These are phyloP conservation scores for Chaetomium fimeti DNA, from an alignment of 495 filamentous ascomycete species.

Conservation along the genomic window DNA sequence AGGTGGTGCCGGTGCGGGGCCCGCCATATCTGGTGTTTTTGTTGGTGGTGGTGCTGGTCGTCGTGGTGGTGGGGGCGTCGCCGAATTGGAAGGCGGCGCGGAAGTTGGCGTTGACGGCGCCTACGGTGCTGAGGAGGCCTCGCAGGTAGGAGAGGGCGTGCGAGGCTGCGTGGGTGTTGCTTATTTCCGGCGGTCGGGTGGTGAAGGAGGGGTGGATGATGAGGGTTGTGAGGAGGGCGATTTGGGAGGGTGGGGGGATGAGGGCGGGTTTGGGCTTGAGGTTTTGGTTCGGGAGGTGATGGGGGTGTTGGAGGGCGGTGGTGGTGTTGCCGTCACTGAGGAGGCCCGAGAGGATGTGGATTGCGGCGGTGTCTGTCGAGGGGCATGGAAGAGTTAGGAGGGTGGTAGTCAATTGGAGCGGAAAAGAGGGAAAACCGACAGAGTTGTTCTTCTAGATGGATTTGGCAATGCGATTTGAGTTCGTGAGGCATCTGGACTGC, in stretches of 20 bases:
- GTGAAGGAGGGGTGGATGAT: conserved; percentile 70
- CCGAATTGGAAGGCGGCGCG: conserved; percentile 39
- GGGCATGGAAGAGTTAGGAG: conserved; percentile 7
- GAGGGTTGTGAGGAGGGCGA: conserved; percentile 66
- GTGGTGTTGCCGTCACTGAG: conserved; percentile 54
- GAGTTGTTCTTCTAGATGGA: conserved; percentile 74
- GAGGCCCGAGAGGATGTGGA: conserved; percentile 64
- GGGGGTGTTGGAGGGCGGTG: conserved; percentile 17
- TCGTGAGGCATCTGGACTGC: conserved; percentile 58
- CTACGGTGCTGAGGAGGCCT: conserved; percentile 40
- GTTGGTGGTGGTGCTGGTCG: conserved; percentile 4
- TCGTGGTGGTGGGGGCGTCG: conserved; percentile 25
- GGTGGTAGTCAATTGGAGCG: background rate
- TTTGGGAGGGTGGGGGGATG: conserved; percentile 55
- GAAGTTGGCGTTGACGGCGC: conserved; percentile 46
- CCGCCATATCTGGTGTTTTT: conserved; percentile 24
- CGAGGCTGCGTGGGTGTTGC: conserved; percentile 39
- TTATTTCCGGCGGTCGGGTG: conserved; percentile 37
- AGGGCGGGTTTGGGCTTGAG: conserved; percentile 42
- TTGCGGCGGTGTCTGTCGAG: conserved; percentile 61
- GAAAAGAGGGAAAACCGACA: conserved; percentile 46
- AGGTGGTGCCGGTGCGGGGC: conserved; percentile 17
- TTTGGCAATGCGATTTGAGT: conserved; percentile 61
- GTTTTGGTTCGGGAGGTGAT: background rate
- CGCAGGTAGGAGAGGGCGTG: conserved; percentile 44